phyloP scores from a whole-genome alignment of 2,329 filamentous ascomycete species.

The Colletotrichum sp. region DNA sequence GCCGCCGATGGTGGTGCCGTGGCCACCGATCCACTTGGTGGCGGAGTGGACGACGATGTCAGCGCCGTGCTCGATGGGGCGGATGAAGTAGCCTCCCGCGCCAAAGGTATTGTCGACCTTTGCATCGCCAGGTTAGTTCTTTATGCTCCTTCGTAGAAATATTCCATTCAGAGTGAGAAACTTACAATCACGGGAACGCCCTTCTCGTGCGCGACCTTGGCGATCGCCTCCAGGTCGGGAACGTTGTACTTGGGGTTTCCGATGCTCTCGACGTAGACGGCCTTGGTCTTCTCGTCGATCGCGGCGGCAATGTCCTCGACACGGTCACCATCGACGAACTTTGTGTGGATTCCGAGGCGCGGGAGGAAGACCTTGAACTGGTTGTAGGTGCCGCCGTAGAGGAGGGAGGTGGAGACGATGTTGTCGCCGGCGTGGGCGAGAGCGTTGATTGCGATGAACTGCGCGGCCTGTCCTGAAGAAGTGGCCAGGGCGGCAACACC shows the following conservation, averaged over 20 bases:
- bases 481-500: slow-evolving; percentile 86
- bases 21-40: slow-evolving; percentile 96
- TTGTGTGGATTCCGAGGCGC: slow-evolving; percentile 85
- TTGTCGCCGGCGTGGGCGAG: slow-evolving; percentile 92
- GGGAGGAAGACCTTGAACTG: slow-evolving; percentile 93
- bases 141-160: too few species aligned
- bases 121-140: neutral
- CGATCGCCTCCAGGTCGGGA: slow-evolving; percentile 88
- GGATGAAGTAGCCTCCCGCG: slow-evolving; percentile 86
- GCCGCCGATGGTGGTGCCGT: slow-evolving; percentile 90
- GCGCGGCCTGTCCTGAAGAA: slow-evolving; percentile 86
- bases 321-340: slow-evolving; percentile 84
- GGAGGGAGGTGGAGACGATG: slow-evolving; percentile 87
- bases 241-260: slow-evolving; percentile 95
- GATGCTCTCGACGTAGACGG: slow-evolving; percentile 89
- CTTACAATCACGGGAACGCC: slow-evolving; percentile 69
- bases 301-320: slow-evolving; percentile 78
- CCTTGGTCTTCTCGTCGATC: slow-evolving; percentile 94
- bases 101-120: slow-evolving; percentile 93
- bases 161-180: slow-evolving; percentile 8
- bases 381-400: slow-evolving; percentile 97
- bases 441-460: slow-evolving; percentile 87
- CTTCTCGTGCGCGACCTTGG: slow-evolving; percentile 74
- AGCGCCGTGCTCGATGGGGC: slow-evolving; percentile 87
- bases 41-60: slow-evolving; percentile 95